These are phyloP conservation scores for Alternaria burnsii DNA, from an alignment of 2,329 filamentous ascomycete genomes.

Conservation along the genomic window DNA sequence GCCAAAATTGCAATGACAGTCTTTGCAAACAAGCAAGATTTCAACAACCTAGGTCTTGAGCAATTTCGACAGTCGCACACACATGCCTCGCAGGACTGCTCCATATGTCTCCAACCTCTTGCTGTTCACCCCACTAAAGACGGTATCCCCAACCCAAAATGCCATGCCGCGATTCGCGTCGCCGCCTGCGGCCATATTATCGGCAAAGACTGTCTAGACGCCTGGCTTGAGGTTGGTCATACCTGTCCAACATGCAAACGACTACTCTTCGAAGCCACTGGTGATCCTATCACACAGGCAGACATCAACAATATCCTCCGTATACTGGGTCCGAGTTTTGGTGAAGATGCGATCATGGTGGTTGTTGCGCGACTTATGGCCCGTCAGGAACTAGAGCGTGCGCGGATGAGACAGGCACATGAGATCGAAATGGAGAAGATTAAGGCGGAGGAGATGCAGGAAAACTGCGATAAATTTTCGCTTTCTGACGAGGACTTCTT, in stretches of 20 bases:
- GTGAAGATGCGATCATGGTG: slow-evolving; percentile 3
- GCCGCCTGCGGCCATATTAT: slow-evolving; percentile 27
- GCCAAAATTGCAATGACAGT: slow-evolving; percentile 17
- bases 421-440: slow-evolving; percentile 13
- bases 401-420: slow-evolving; percentile 2
- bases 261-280: slow-evolving; percentile 21
- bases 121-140: slow-evolving; percentile 10
- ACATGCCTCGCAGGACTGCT: slow-evolving; percentile 26
- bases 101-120: slow-evolving; percentile 25
- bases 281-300: slow-evolving; percentile 16
- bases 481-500: slow-evolving; percentile 11
- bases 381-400: slow-evolving; percentile 8
- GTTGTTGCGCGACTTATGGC: slow-evolving; percentile 16
- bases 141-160: not conserved
- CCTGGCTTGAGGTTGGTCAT: slow-evolving; percentile 29
- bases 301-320: slow-evolving; percentile 11
- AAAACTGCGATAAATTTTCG: not conserved
- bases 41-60: slow-evolving; percentile 22
- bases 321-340: slow-evolving; percentile 2
- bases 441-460: slow-evolving; percentile 7
- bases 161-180: slow-evolving; percentile 28
- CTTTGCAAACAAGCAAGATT: slow-evolving; percentile 23
- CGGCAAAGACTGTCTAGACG: slow-evolving; percentile 26
- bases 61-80: slow-evolving; percentile 12
- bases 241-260: slow-evolving; percentile 31